Evolutionary conservation across 148 eudicot species (phyloP).

Genomic region (Selenicereus undatus): DNA sequence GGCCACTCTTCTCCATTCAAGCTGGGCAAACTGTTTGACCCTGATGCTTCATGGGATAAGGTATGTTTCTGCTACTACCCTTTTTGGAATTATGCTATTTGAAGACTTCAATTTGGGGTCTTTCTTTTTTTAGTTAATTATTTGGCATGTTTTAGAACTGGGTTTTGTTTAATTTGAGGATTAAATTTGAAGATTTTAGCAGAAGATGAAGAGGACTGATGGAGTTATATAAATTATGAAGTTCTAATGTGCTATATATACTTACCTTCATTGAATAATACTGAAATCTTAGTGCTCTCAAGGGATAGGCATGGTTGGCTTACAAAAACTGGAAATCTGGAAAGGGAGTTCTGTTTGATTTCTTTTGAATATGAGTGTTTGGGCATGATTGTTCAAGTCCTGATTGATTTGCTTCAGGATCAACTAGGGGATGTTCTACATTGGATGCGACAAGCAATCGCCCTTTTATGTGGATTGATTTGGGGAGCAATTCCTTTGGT

Average conservation of each 20-base stretch:
- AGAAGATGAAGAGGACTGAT: slow-evolving; percentile 8
- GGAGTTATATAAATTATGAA: not conserved
- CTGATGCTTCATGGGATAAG: slow-evolving; percentile 98
- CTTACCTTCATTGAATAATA: not conserved
- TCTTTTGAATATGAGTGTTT: not conserved
- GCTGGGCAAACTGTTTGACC: slow-evolving; percentile 73
- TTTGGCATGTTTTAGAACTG: not conserved
- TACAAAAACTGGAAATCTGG: not conserved
- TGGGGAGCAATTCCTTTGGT: slow-evolving; percentile 96
- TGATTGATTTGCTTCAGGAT: slow-evolving; percentile 47
- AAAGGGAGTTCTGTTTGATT: no score
- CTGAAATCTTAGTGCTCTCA: not conserved
- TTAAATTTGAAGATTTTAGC: not conserved
- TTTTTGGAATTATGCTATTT: not conserved
- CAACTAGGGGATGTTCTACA: slow-evolving; percentile 90
- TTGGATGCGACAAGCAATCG: slow-evolving; percentile 88
- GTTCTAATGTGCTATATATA: not conserved
- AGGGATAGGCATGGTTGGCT: not conserved
- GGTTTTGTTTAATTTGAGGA: not conserved
- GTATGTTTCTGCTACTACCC: slow-evolving; percentile 23
- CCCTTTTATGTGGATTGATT: slow-evolving; percentile 71
- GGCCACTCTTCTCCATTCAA: slow-evolving; percentile 74
- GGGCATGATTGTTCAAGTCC: not conserved
- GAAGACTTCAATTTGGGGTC: not conserved
- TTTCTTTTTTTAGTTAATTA: not conserved